Evolutionary conservation across 345 rosid genomes (phyloP), one percentile per base, ranked within the genome.

Genomic region (Acer yangbiense): DNA sequence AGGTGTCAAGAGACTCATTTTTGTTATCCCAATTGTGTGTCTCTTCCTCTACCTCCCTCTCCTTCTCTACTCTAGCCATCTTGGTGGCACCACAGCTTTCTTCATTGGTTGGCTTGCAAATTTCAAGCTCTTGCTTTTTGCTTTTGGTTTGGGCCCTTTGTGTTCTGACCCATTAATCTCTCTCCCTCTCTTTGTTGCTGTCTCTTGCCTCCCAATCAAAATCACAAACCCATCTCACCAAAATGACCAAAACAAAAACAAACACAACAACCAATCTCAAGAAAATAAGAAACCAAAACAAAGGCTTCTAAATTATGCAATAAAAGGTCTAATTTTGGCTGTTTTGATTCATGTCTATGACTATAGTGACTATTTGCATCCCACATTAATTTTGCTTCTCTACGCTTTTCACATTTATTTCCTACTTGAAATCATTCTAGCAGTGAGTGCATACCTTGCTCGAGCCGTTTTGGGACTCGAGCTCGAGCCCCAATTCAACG

Each of bases 121-220:
- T 67, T 90, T 90, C 87, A 89, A 88, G 81, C 83, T 90, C 76
- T 65, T 87, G 20, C 87, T 87, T 71, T 86, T 90, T 39, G 88
- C 91, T 60, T 84, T 87, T 7, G 86, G 78, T 6, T 69, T 73
- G 2, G 94, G 90, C 73, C 87, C 88, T 58, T 74, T 89, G 32
- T 78, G 69, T 64, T 78, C 86, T n/a, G 21, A 78, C 60, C 72
- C 82, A 50, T 76, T 86, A 0, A 5, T 81, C 21, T 75, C 90
- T 68, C 83, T 90, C 6, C 80, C 86, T 9, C 65, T 73, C 44
- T 93, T 91, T 71, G 25, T 89, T 12, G 81, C 83, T 1, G n/a
- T 89, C 6, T 82, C 92, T 76, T 83, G 88, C 78, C 82, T 93
- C 1, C 95, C 93, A 35, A 85, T 93, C 82, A 89, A 91, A 74